Conservation (phyloP, 108 stramenopile species). For the Schizochytrium sp. region DNA sequence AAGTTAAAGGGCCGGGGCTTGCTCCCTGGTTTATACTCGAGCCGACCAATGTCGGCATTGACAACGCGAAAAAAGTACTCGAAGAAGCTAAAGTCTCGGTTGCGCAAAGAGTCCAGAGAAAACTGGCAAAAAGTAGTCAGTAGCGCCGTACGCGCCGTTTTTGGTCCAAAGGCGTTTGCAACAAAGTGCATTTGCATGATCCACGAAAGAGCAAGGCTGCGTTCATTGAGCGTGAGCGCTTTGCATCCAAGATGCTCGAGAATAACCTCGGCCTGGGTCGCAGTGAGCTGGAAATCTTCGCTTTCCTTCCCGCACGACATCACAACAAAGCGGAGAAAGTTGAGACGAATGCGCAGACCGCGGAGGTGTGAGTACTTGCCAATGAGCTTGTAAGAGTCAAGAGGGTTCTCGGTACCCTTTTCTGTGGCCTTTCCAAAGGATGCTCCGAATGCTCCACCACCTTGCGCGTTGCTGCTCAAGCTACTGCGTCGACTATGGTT, state of each 20-base stretch:
- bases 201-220: background rate
- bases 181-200: constrained; percentile 4
- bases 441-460: no score
- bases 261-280: background rate
- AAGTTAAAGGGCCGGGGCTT: background rate
- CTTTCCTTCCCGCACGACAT: background rate
- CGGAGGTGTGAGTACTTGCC: constrained; percentile 16
- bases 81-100: background rate
- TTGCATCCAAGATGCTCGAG: background rate
- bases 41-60: background rate
- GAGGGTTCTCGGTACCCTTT: background rate
- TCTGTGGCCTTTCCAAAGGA: no score
- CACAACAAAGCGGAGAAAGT: constrained; percentile 4
- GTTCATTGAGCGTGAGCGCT: background rate
- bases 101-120: background rate
- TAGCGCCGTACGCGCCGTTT: background rate
- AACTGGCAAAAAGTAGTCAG: background rate
- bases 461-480: no score
- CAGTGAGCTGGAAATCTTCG: background rate
- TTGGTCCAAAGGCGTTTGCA: background rate
- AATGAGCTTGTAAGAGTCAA: background rate
- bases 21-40: background rate
- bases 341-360: background rate
- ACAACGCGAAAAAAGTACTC: constrained; percentile 2
- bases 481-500: no score